Evolutionary conservation across 441 rosid genomes (phyloP).

Genomic region (Populus tomentosa): DNA sequence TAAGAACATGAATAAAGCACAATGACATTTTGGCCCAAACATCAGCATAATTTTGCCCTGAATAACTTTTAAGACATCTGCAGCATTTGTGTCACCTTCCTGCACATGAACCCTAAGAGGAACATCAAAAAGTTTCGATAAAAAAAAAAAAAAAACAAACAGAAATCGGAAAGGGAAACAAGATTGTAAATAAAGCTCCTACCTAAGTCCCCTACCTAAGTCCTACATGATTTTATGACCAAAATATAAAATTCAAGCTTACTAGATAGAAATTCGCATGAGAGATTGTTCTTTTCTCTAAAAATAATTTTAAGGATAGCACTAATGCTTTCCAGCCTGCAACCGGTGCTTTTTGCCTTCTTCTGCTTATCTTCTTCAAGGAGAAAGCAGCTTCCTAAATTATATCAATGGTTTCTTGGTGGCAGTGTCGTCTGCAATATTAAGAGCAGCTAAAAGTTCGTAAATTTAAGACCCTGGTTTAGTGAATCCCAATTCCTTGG

Average conservation of each 20-base stretch:
- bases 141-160: too few relatives aligned
- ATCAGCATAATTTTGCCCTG: conserved; percentile 1
- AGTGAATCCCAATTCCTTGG: conserved; percentile 80
- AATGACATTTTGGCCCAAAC: background rate
- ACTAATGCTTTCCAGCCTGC: conserved; percentile 73
- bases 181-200: background rate
- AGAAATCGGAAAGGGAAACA: background rate
- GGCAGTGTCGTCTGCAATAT: conserved; percentile 80
- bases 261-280: conserved; percentile 81
- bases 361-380: conserved; percentile 76
- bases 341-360: conserved; percentile 36
- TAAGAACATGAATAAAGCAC: background rate
- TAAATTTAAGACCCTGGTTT: conserved; percentile 92
- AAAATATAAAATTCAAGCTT: conserved; percentile 31
- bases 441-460: conserved; percentile 72
- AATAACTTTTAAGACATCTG: conserved; percentile 62
- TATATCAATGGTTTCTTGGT: conserved; percentile 61
- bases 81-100: conserved; percentile 53
- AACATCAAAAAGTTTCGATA: conserved; percentile 17
- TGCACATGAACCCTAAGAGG: conserved; percentile 78
- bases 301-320: conserved; percentile 74
- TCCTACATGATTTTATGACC: conserved; percentile 4
- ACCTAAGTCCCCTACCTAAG: too few relatives aligned
- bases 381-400: conserved; percentile 74
- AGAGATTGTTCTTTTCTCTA: conserved; percentile 47